Base-by-base conservation (phyloP, 768 basidiomycete genomes). In the Hebeloma cylindrosporum region DNA sequence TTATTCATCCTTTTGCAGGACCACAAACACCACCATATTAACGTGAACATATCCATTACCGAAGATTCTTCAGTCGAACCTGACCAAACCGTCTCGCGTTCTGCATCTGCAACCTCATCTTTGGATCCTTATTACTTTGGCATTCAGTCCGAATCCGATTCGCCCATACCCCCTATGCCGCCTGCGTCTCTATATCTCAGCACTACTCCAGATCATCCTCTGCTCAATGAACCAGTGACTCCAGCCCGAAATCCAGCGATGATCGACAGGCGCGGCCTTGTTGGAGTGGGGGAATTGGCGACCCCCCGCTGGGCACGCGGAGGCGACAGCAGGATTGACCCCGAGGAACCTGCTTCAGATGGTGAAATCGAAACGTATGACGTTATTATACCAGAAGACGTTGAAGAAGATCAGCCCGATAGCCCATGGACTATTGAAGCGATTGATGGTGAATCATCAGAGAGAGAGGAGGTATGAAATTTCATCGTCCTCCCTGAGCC, bases 271-370 rank as follows among this genome's bases (percentile, higher is more conserved):
- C 77, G 82, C 13, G 87, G 83, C 27, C 80, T 98, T 29, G 82
- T 98, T 41, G 96, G 96, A 18, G 88, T 98, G 4, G 96, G 96
- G 27, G 96, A 99, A 67, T 79, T 98, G 23, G 73, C 93, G 14
- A 99, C 96, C n/a, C 96, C 96, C 36, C 80, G 93, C 49, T 99
- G 93, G 94, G 77, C 78, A 48, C 79, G 78, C 59, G 62, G 68
- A 21, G 74, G 76, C 36, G 65, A 47, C 11, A 35, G 47, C 5
- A 54, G 49, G 39, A n/a, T n/a, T n/a, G 50, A 57, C 33, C 33
- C 45, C 18, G 44, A 57, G 21, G 42, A 56, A 17, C 47, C 51
- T 8, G 40, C 51, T 35, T 47, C 56, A 22, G 57, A 60, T 32
- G 52, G 51, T n/a, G 62, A 67, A 43, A 59, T 51, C 5, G 74